Conservation (phyloP, 1,284 basidiomycete species). For the Schizopora paradoxa region DNA sequence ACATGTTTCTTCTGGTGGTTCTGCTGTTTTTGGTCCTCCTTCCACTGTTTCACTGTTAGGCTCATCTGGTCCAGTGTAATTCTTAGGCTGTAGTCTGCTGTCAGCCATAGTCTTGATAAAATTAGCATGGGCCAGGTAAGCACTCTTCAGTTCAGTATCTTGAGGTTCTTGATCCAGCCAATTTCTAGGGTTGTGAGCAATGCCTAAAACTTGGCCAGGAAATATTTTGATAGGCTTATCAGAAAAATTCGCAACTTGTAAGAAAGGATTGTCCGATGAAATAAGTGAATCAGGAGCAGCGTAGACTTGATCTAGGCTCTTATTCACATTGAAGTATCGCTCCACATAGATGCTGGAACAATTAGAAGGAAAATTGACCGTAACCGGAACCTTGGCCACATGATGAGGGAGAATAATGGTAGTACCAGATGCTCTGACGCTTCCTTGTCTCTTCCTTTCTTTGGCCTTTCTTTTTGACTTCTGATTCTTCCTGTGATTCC, state of each 20-base stretch:
- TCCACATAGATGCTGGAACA: conserved; percentile 14
- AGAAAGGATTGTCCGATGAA: conserved; percentile 9
- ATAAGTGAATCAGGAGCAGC: conserved; percentile 21
- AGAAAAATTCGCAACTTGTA: conserved; percentile 24
- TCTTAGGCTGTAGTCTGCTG: conserved; percentile 1
- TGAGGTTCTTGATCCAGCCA: conserved; percentile 18
- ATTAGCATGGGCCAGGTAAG: background rate
- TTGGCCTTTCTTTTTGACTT: too few relatives aligned
- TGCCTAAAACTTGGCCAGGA: conserved; percentile 20
- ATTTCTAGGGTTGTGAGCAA: conserved; percentile 16
- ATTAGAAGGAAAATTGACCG: conserved; percentile 6
- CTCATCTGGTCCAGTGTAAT: conserved; percentile 13
- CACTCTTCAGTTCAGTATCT: background rate
- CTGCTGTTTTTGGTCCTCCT: conserved; percentile 24
- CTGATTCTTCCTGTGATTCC: conserved; percentile 1
- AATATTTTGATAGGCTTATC: conserved; percentile 17
- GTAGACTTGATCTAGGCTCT: conserved; percentile 19
- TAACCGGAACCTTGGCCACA: background rate
- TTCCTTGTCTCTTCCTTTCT: background rate
- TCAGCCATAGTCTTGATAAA: background rate
- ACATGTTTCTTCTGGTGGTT: conserved; percentile 17
- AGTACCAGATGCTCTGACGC: background rate
- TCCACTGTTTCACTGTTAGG: conserved; percentile 12
- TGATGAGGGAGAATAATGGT: background rate
- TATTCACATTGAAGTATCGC: conserved; percentile 8